A percentile compares a stretch with the other conserved stretches of the same genome.
Evolutionary conservation across 352 stramenopile species (phyloP).

Genomic region (Aphanomyces euteiches): DNA sequence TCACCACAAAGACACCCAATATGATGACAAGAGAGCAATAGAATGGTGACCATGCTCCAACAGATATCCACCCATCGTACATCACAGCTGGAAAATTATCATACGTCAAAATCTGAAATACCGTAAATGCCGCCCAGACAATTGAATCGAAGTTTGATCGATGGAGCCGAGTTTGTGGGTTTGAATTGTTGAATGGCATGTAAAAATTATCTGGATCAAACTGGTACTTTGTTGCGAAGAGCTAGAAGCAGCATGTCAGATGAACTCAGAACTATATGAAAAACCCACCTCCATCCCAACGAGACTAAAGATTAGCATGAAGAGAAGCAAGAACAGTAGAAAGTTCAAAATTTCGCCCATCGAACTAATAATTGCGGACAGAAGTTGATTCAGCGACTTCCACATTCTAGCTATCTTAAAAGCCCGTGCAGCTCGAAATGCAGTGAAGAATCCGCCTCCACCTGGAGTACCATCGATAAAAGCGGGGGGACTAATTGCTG

Average conservation of each 20-base stretch:
- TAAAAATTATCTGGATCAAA: constrained; percentile 78
- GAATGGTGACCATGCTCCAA: constrained; percentile 47
- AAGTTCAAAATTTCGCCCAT: constrained; percentile 91
- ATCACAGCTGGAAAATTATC: constrained; percentile 93
- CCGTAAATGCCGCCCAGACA: constrained; percentile 70
- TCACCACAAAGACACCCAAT: constrained; percentile 87
- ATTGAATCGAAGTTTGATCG: constrained; percentile 89
- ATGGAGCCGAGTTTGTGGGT: constrained; percentile 31
- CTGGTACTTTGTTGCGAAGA: constrained; percentile 94
- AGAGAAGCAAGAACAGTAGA: constrained; percentile 88
- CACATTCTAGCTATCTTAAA: constrained; percentile 91
- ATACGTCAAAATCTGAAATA: constrained; percentile 90
- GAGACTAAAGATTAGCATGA: constrained; percentile 92
- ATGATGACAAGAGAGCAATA: constrained; percentile 88
- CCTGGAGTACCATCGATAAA: constrained; percentile 31
- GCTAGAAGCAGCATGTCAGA: constrained; percentile 36
- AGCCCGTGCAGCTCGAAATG: constrained; percentile 73
- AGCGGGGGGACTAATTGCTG: constrained; percentile 37
- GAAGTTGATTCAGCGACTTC: constrained; percentile 75
- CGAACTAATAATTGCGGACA: constrained; percentile 85
- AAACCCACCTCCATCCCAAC: constrained; percentile 77
- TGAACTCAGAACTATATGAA: neutral
- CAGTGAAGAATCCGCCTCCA: constrained; percentile 54
- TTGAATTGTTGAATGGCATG: constrained; percentile 36
- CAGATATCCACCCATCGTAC: constrained; percentile 79